phyloP scores from a whole-genome alignment of 1,139 yeast genomes.

The Insectozyma bohioensis region DNA sequence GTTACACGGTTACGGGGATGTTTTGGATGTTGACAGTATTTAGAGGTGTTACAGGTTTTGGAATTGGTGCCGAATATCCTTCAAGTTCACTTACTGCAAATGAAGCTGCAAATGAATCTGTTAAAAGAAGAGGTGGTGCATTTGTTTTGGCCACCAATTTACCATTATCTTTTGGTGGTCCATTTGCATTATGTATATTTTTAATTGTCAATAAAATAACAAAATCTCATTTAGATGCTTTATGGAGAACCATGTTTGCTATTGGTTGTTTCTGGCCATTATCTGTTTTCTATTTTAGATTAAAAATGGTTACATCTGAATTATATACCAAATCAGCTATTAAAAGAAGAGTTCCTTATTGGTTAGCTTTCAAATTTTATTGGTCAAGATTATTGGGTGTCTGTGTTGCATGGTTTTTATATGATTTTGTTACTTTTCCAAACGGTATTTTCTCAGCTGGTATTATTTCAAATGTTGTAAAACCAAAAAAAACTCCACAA shows the following conservation, averaged over 20 bases:
- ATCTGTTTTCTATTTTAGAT: slow-evolving; percentile 67
- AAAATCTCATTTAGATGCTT: slow-evolving; percentile 46
- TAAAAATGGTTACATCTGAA: slow-evolving; percentile 67
- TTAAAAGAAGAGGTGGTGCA: slow-evolving; percentile 60
- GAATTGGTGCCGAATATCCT: slow-evolving; percentile 78
- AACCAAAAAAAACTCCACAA: slow-evolving; percentile 13
- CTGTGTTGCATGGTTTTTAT: slow-evolving; percentile 49
- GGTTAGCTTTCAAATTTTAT: slow-evolving; percentile 45
- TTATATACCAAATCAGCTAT: slow-evolving; percentile 49
- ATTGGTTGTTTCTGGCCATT: slow-evolving; percentile 66
- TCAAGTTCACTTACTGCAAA: slow-evolving; percentile 68
- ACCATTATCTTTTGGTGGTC: slow-evolving; percentile 75
- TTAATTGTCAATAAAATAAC: slow-evolving; percentile 65
- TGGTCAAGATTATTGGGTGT: slow-evolving; percentile 49
- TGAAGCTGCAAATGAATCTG: slow-evolving; percentile 69
- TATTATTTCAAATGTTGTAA: slow-evolving; percentile 39
- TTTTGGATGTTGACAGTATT: slow-evolving; percentile 71
- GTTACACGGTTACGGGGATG: slow-evolving; percentile 38
- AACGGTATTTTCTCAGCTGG: slow-evolving; percentile 51
- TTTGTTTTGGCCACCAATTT: slow-evolving; percentile 69
- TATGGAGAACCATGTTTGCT: slow-evolving; percentile 56
- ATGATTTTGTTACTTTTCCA: slow-evolving; percentile 54
- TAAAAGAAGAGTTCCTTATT: slow-evolving; percentile 44
- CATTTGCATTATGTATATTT: slow-evolving; percentile 68
- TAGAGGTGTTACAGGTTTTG: slow-evolving; percentile 71